Evolutionary conservation across 306 rosid species (phyloP).

Genomic region (Sophora flavescens): DNA sequence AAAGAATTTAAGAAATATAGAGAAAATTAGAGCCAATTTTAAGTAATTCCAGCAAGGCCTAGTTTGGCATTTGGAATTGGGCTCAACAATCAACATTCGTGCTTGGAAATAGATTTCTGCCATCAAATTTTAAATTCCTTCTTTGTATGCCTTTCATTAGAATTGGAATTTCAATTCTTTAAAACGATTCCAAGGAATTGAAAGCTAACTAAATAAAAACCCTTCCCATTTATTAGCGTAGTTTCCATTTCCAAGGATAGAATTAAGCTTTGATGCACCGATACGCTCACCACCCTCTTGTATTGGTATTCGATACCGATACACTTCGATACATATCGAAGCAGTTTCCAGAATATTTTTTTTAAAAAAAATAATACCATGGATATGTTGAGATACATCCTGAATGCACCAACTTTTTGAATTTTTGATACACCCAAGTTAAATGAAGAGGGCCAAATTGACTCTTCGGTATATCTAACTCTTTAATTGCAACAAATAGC

Average conservation of each 20-base stretch:
- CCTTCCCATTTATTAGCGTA: background rate
- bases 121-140: slow-evolving; percentile 18
- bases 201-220: background rate
- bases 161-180: background rate
- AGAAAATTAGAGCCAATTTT: background rate
- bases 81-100: background rate
- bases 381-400: too few relatives aligned
- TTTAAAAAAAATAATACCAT: too few relatives aligned
- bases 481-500: too few relatives aligned
- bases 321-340: too few relatives aligned
- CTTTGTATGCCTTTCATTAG: background rate
- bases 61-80: slow-evolving; percentile 5
- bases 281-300: too few relatives aligned
- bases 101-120: slow-evolving; percentile 11
- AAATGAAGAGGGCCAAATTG: too few relatives aligned
- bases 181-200: background rate
- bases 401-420: too few relatives aligned
- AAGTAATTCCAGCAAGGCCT: background rate
- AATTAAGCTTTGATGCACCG: background rate
- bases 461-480: too few relatives aligned
- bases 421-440: too few relatives aligned
- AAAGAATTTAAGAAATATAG: slow-evolving; percentile 1
- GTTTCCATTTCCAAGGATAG: background rate
- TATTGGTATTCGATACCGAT: too few relatives aligned
- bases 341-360: too few relatives aligned